Conservation (phyloP, 495 filamentous ascomycete species). For the Aspergillus affinis region DNA sequence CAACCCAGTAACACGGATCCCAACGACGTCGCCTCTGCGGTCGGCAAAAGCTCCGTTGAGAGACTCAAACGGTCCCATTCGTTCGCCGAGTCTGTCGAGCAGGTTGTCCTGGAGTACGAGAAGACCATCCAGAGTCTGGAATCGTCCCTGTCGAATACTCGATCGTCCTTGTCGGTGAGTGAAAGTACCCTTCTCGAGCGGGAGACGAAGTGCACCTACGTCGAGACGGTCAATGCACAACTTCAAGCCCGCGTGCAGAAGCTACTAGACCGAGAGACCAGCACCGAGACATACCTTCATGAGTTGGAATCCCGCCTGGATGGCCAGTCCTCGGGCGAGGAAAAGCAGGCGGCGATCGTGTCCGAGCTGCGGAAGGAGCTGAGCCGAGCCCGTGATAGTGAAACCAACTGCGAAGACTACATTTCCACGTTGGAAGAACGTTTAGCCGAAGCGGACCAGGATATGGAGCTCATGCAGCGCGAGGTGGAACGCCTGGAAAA, state of each 20-base stretch:
- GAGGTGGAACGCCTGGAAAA: conserved; percentile 93
- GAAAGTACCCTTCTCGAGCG: conserved; percentile 88
- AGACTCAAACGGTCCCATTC: conserved; percentile 90
- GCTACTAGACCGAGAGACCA: conserved; percentile 81
- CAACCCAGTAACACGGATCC: conserved; percentile 47
- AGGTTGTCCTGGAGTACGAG: conserved; percentile 95
- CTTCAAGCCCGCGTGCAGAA: conserved; percentile 87
- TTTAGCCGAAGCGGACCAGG: conserved; percentile 92
- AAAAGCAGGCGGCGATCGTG: conserved; percentile 83
- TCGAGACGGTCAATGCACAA: conserved; percentile 88
- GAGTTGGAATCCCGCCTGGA: conserved; percentile 88
- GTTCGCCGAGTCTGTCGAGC: conserved; percentile 92
- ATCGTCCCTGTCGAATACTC: conserved; percentile 85
- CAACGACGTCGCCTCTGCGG: conserved; percentile 56
- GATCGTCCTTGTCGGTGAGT: conserved; percentile 75
- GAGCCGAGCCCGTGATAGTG: conserved; percentile 83
- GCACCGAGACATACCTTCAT: conserved; percentile 86
- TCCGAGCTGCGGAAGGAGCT: conserved; percentile 90
- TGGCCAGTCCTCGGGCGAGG: conserved; percentile 86
- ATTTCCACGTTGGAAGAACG: conserved; percentile 96
- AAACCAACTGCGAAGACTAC: conserved; percentile 87
- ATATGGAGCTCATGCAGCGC: conserved; percentile 93
- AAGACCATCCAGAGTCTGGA: conserved; percentile 97
- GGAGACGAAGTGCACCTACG: conserved; percentile 87
- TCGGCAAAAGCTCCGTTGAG: conserved; percentile 81